phyloP scores from a whole-genome alignment of 73 alveolate genomes.

The Paramecium sexaurelia region DNA sequence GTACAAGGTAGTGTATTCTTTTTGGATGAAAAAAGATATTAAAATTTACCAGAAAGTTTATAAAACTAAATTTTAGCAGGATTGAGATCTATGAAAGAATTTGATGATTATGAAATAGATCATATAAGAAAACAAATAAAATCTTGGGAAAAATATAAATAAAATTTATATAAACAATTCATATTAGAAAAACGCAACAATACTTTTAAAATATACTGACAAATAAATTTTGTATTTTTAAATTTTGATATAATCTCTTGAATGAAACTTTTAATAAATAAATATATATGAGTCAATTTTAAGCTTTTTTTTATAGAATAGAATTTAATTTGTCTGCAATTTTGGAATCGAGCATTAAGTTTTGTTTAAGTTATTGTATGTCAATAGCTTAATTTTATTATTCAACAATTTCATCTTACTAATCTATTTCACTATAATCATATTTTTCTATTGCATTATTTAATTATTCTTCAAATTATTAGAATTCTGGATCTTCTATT shows the following conservation, averaged over 20 bases:
- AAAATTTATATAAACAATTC: neutral
- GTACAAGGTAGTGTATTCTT: neutral
- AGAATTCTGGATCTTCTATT: constrained; percentile 12
- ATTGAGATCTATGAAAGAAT: constrained; percentile 14
- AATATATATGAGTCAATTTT: neutral
- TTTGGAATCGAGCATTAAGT: constrained; percentile 36
- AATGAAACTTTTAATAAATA: neutral
- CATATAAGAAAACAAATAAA: neutral
- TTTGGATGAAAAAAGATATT: constrained; percentile 28
- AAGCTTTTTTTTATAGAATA: constrained; percentile 27
- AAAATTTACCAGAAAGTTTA: constrained; percentile 27
- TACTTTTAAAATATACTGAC: neutral
- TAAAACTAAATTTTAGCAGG: constrained; percentile 6
- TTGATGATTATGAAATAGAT: constrained; percentile 17
- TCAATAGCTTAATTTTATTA: neutral
- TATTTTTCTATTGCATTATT: neutral
- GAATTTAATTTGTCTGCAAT: constrained; percentile 44
- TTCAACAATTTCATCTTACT: constrained; percentile 36
- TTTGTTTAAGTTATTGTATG: neutral
- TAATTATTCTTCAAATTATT: neutral
- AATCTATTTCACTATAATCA: constrained; percentile 54
- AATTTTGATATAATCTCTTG: neutral
- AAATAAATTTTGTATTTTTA: neutral
- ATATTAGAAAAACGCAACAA: neutral
- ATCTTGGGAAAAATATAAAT: neutral